A percentile compares a stretch with the other conserved stretches of the same genome.
Evolutionary conservation across 192 early-diverging fungal genomes (phyloP).

Genomic region (Spinellus fusiger): DNA sequence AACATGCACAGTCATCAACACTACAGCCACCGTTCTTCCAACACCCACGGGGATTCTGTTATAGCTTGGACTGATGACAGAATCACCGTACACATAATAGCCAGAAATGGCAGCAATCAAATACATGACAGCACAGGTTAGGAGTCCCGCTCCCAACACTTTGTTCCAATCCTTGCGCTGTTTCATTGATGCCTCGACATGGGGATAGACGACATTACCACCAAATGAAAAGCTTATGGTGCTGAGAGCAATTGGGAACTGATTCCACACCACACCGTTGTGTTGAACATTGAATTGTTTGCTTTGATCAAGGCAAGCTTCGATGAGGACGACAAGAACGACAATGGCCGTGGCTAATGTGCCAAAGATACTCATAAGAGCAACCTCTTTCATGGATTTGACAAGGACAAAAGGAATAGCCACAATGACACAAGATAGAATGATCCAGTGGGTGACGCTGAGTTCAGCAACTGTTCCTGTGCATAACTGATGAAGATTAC

Average conservation of each 20-base stretch:
- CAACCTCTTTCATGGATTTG: slow-evolving; percentile 66
- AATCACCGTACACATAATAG: slow-evolving; percentile 56
- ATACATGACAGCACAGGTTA: slow-evolving; percentile 58
- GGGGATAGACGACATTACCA: slow-evolving; percentile 67
- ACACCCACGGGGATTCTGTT: slow-evolving; percentile 48
- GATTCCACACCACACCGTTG: slow-evolving; percentile 35
- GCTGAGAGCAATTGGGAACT: slow-evolving; percentile 56
- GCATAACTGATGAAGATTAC: slow-evolving; percentile 51
- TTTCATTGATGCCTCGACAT: slow-evolving; percentile 62
- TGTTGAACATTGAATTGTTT: slow-evolving; percentile 34
- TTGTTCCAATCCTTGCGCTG: slow-evolving; percentile 50
- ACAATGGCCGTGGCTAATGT: slow-evolving; percentile 55
- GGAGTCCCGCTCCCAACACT: slow-evolving; percentile 45
- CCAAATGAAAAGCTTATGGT: slow-evolving; percentile 63
- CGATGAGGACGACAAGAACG: slow-evolving; percentile 49
- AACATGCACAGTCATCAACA: slow-evolving; percentile 62
- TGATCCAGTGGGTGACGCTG: slow-evolving; percentile 47
- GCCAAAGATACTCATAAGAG: slow-evolving; percentile 51
- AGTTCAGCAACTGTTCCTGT: slow-evolving; percentile 34
- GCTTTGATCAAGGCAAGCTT: slow-evolving; percentile 41
- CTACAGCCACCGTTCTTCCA: slow-evolving; percentile 41
- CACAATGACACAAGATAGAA: slow-evolving; percentile 46
- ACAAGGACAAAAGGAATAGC: slow-evolving; percentile 57
- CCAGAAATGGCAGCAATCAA: slow-evolving; percentile 53
- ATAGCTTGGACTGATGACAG: slow-evolving; percentile 52